Evolutionary conservation across 73 alveolate genomes (phyloP), one percentile per base, ranked within the genome.

Genomic region (Uronychia setigera): DNA sequence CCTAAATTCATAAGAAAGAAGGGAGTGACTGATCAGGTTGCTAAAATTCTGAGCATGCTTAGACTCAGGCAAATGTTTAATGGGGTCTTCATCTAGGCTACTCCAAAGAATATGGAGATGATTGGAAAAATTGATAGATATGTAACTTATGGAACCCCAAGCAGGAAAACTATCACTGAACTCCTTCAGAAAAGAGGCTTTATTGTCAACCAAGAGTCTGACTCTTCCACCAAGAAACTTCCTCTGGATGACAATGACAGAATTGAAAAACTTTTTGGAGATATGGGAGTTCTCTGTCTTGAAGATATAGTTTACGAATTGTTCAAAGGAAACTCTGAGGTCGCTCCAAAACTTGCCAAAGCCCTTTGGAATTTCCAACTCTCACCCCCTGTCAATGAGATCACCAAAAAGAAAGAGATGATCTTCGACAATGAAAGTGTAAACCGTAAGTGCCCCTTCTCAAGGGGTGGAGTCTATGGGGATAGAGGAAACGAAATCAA

Each of bases 201-300:
- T 74, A 80, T 86, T 74, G 86, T 86, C 88, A 81, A 80, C 60
- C 84, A 91, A 28, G 93, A 85, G n/a, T 46, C 67, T 11, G 67
- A 46, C n/a, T 5, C n/a, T 11, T 5, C n/a, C 67, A 46, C 5
- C 76, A 59, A 85, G 59, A 86, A 89, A 76, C 74, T 86, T 59
- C 89, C 96, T 31, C 82, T 91, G 57, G 57, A 87, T 57, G 96
- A 94, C 84, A 94, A 94, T 85, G 84, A 79, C 74, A 85, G 87
- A 32, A 91, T 94, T 67, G 98, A 94, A 84, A 91, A 94, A 67
- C 82, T 94, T 0, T 78, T 94, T 26, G 96, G 98, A 30, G 85
- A 87, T 74, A 78, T 80, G 25, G 95, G 92, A 33, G 90, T 91
- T 27, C 88, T 94, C 28, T 94, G 98, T 74, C 76, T 94, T 32